Evolutionary conservation across 1,139 yeast genomes (phyloP).

Genomic region (Blastobotrys illinoisensis): DNA sequence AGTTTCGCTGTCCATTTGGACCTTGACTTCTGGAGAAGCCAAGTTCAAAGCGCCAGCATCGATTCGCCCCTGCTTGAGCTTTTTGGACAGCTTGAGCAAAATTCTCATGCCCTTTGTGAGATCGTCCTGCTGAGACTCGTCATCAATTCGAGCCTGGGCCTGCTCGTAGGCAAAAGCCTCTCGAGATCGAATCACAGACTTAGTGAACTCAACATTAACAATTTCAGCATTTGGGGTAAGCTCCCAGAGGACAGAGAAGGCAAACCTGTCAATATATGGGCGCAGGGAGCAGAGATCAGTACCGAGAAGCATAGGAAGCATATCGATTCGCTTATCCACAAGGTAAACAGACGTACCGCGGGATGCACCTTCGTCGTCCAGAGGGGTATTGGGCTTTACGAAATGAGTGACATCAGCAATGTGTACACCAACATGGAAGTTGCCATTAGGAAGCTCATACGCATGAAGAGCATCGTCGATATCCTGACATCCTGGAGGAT

Average conservation of each 20-base stretch:
- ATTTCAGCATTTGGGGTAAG: constrained; percentile 81
- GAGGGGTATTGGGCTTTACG: constrained; percentile 85
- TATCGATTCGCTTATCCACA: constrained; percentile 98
- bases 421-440: constrained; percentile 96
- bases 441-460: constrained; percentile 75
- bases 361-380: constrained; percentile 94
- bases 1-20: constrained; percentile 94
- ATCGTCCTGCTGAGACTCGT: constrained; percentile 67
- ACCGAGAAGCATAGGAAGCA: constrained; percentile 94
- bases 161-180: constrained; percentile 94
- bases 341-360: constrained; percentile 96
- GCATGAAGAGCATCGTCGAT: constrained; percentile 99
- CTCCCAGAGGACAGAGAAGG: constrained; percentile 96
- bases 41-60: constrained; percentile 95
- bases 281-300: constrained; percentile 93
- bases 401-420: constrained; percentile 98
- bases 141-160: constrained; percentile 91
- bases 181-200: constrained; percentile 83
- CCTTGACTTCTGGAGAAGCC: constrained; percentile 97
- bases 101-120: constrained; percentile 87
- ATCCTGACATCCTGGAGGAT: constrained; percentile 98
- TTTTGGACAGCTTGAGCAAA: constrained; percentile 68
- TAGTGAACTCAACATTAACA: constrained; percentile 73
- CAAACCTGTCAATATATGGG: constrained; percentile 93
- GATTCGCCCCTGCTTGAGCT: constrained; percentile 75